Conservation (phyloP, 1,284 basidiomycete species). For the Tausonia pullulans region DNA sequence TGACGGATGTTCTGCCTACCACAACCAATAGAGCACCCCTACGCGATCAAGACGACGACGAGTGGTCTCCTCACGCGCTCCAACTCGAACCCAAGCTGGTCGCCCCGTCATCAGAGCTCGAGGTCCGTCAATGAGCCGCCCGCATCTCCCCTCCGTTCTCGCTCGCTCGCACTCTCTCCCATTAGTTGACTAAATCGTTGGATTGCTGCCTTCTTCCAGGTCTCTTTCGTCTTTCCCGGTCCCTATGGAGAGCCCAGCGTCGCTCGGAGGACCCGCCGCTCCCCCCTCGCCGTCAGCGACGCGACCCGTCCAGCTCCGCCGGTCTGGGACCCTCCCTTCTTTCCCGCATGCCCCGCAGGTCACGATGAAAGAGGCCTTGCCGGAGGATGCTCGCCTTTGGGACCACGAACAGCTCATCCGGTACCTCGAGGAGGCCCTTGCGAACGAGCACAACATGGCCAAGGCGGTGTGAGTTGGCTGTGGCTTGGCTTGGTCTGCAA, state of each 20-base stretch:
- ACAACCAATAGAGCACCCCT: neutral
- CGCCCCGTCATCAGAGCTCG: constrained; percentile 1
- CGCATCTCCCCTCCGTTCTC: neutral
- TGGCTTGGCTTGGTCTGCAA: too few species aligned
- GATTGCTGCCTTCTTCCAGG: neutral
- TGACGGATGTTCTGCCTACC: too few species aligned
- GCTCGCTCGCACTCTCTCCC: neutral
- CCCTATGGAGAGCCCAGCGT: neutral
- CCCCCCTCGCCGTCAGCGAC: neutral
- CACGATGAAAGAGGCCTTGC: too few species aligned
- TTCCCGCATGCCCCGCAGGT: too few species aligned
- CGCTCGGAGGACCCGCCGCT: neutral
- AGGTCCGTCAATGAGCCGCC: neutral
- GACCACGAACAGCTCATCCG: neutral
- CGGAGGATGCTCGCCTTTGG: neutral
- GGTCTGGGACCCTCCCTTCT: too few species aligned
- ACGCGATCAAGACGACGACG: neutral
- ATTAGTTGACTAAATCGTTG: too few species aligned
- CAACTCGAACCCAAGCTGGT: neutral
- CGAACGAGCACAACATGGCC: neutral
- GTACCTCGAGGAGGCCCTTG: neutral
- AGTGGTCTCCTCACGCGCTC: neutral
- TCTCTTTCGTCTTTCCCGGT: neutral
- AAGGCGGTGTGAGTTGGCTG: too few species aligned
- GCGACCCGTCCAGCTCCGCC: neutral